Percentiles rank a stretch among this genome's conserved stretches.
Evolutionary conservation across 208 protist species (phyloP).

Genomic region (Leptomonas seymouri): DNA sequence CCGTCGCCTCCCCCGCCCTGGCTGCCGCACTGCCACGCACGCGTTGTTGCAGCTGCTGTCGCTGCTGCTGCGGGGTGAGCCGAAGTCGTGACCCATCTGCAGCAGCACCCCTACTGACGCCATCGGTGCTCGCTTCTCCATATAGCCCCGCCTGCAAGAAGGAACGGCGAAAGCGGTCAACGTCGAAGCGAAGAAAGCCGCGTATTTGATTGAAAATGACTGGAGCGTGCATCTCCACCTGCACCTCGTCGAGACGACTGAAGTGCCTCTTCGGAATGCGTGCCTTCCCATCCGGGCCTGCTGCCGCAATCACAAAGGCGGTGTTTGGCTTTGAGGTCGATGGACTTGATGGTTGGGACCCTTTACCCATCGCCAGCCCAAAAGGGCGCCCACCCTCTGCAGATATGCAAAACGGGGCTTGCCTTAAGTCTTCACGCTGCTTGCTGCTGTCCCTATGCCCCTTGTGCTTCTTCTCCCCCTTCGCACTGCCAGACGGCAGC

Average conservation of each 20-base stretch:
- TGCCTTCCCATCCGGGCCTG: conserved; percentile 21
- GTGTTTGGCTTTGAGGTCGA: conserved; percentile 16
- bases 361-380: not conserved
- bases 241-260: conserved; percentile 69
- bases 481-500: conserved; percentile 11
- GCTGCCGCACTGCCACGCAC: not conserved
- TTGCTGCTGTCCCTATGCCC: conserved; percentile 5
- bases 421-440: not conserved
- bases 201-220: conserved; percentile 85
- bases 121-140: not conserved
- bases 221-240: conserved; percentile 69
- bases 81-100: not conserved
- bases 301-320: conserved; percentile 24
- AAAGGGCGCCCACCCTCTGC: not conserved
- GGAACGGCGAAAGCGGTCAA: conserved; percentile 47
- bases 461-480: conserved; percentile 24
- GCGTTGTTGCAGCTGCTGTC: conserved; percentile 20
- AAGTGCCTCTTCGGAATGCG: conserved; percentile 35
- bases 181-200: conserved; percentile 65
- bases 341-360: not conserved
- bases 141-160: not conserved
- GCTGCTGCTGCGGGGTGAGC: conserved; percentile 4
- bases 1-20: conserved; percentile 31
- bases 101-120: not conserved
- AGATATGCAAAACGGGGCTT: not conserved